Base-by-base conservation (phyloP, 208 protist species). In the Leishmania martiniquensis region DNA sequence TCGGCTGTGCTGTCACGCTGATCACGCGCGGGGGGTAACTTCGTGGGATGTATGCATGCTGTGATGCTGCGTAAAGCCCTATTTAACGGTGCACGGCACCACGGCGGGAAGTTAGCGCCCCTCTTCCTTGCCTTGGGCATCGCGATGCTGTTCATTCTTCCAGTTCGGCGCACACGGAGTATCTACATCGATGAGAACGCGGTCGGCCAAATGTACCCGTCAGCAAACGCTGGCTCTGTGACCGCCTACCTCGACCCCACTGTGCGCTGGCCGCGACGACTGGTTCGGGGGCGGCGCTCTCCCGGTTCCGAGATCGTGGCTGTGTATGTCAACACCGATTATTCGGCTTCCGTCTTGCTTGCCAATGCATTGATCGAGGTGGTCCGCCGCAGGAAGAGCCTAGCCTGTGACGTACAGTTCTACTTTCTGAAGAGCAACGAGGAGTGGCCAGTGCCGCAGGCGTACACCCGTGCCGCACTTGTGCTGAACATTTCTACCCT, bases 181-280 rank as follows among this genome's bases (percentile, higher is more conserved):
- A 84, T 81, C 29, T 85, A 78, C 32, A 82, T 94, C 75, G 90
- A 92, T 62, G 90, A 94, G 78, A 92, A 87, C 72, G 90, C 90
- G 5, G 60, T 94, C 25, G 85, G 77, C 20, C 67, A 87, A 69
- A 73, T 72, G 37, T 60, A 57, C 29, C 80, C 71, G 32, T 12
- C 81, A 37, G 49, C 75, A 25, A 51, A 68, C 25, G 34, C 77
- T 15, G 63, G 44, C 34, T 37, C 29, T 6, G 65, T 77, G 15
- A 66, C 79, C 1, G 6, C 12, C 6, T 69, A 69, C 47, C 51
- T 68, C 32, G 75, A 86, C 69, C 77, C 72, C 13, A 78, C 52
- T 4, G 75, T 90, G 3, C 55, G 6, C n/a, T 75, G 81, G 66
- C 57, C 78, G 42, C 57, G 82, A 29, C 84, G 80, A 32, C 78